Conservation (phyloP, 805 yeast genomes). For the Helenozyma rhizophorensis region DNA sequence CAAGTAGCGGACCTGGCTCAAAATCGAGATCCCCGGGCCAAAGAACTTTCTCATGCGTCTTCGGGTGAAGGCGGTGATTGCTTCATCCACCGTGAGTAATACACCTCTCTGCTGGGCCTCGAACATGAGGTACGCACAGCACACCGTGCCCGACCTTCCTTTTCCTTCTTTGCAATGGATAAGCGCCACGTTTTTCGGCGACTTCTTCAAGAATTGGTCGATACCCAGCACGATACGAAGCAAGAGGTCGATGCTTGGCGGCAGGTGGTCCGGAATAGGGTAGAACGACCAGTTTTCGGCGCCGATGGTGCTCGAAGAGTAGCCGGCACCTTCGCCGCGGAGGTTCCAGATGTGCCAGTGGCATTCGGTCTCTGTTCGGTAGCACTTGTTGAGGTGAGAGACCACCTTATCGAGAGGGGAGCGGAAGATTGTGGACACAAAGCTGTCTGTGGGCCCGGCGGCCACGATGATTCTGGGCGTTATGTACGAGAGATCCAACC, state of each 20-base stretch:
- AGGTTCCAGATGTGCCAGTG: constrained; percentile 76
- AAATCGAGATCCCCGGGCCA: constrained; percentile 67
- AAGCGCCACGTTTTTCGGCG: constrained; percentile 49
- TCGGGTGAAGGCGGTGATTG: constrained; percentile 49
- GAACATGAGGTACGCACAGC: constrained; percentile 66
- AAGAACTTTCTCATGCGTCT: constrained; percentile 54
- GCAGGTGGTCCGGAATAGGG: constrained; percentile 76
- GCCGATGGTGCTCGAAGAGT: constrained; percentile 6
- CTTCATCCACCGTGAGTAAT: constrained; percentile 32
- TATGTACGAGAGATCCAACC: constrained; percentile 65
- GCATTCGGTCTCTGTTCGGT: constrained; percentile 40
- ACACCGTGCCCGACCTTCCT: constrained; percentile 82
- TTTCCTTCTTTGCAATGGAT: constrained; percentile 90
- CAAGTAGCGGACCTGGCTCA: constrained; percentile 65
- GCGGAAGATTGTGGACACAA: constrained; percentile 43
- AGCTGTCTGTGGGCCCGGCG: constrained; percentile 62
- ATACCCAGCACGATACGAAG: constrained; percentile 43
- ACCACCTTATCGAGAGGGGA: constrained; percentile 35
- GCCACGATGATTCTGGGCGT: constrained; percentile 64
- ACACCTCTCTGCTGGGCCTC: constrained; percentile 10
- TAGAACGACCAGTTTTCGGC: constrained; percentile 15
- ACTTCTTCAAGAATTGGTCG: constrained; percentile 31
- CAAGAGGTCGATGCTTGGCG: constrained; percentile 61
- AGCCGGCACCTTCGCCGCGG: constrained; percentile 50
- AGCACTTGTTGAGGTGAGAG: constrained; percentile 42